Percentiles rank a stretch among this genome's conserved stretches.
Conservation (phyloP, 331 rosid species). For the Acacia pycnantha region DNA sequence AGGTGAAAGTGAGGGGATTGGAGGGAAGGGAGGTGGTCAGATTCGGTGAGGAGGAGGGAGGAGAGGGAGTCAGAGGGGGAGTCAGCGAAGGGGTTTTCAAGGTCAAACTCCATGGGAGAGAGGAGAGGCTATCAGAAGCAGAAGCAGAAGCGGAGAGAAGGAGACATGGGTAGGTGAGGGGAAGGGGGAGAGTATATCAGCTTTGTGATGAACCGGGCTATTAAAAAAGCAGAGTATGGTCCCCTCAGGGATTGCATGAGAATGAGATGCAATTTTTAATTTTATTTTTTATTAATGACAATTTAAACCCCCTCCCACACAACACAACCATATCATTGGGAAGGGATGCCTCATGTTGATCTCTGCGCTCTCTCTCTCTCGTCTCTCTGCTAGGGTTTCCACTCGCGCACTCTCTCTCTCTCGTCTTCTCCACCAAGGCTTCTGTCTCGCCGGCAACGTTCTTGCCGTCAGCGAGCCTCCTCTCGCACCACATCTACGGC, state of each 20-base stretch:
- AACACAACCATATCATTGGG: too few species aligned
- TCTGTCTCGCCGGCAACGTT: too few species aligned
- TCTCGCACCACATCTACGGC: too few species aligned
- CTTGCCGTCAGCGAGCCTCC: too few species aligned
- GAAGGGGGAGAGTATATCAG: not conserved
- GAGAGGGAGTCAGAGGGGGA: conserved; percentile 46
- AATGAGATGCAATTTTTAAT: not conserved
- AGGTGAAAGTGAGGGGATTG: conserved; percentile 40
- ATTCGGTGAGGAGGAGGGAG: conserved; percentile 67
- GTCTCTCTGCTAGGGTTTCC: too few species aligned
- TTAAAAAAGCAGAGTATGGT: not conserved
- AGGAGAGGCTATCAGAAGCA: not conserved
- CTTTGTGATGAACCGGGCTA: not conserved
- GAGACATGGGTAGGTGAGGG: conserved; percentile 33
- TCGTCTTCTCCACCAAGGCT: too few species aligned
- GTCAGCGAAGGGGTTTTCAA: conserved; percentile 77
- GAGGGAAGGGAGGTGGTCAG: conserved; percentile 87
- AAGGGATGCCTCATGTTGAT: too few species aligned
- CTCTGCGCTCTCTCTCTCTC: too few species aligned
- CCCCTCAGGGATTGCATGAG: not conserved
- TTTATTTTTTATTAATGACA: too few species aligned
- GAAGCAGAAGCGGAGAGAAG: not conserved
- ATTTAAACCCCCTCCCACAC: too few species aligned
- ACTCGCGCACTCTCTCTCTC: too few species aligned
- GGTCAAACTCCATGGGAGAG: conserved; percentile 80